A percentile compares a stretch with the other conserved stretches of the same genome.
These are phyloP conservation scores for Cryptosporidium canis DNA, from an alignment of 169 alveolate genomes.

Conservation along the genomic window DNA sequence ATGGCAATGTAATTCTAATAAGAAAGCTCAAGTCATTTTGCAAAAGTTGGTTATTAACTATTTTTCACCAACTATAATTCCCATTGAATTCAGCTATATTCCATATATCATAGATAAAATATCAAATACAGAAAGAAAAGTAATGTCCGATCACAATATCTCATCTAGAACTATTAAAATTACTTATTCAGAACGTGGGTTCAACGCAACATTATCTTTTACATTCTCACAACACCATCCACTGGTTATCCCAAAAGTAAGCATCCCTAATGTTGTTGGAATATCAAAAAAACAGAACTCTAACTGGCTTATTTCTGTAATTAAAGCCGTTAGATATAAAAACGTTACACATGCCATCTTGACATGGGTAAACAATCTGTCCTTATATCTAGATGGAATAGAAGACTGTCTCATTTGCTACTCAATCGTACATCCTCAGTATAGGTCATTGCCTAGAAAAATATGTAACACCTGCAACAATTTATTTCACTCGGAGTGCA, in stretches of 20 bases:
- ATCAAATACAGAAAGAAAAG: constrained; percentile 30
- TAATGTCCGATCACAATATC: constrained; percentile 2
- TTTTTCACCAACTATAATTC: constrained; percentile 37
- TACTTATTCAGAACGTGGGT: constrained; percentile 28
- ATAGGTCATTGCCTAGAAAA: constrained; percentile 73
- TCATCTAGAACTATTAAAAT: constrained; percentile 55
- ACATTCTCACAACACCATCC: constrained; percentile 60
- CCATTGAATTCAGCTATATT: constrained; percentile 19
- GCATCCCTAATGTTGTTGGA: constrained; percentile 33
- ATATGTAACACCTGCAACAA: constrained; percentile 74
- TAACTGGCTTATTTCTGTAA: constrained; percentile 52
- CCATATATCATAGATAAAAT: constrained; percentile 6
- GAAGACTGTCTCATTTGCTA: constrained; percentile 78
- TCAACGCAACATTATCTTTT: constrained; percentile 22
- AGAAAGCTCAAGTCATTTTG: constrained; percentile 14
- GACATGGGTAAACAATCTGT: constrained; percentile 67
- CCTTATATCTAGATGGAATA: constrained; percentile 44
- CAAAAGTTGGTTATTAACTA: constrained; percentile 31
- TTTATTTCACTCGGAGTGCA: constrained; percentile 79
- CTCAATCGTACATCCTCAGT: constrained; percentile 76
- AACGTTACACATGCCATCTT: constrained; percentile 37
- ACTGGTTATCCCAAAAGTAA: constrained; percentile 38
- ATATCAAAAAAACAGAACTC: constrained; percentile 56
- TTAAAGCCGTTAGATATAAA: constrained; percentile 41
- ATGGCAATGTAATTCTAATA: constrained; percentile 37